A percentile compares a stretch with the other conserved stretches of the same genome.
Conservation (phyloP, 225 moss, liverwort and hornwort genomes). For the Pleurozium schreberi region DNA sequence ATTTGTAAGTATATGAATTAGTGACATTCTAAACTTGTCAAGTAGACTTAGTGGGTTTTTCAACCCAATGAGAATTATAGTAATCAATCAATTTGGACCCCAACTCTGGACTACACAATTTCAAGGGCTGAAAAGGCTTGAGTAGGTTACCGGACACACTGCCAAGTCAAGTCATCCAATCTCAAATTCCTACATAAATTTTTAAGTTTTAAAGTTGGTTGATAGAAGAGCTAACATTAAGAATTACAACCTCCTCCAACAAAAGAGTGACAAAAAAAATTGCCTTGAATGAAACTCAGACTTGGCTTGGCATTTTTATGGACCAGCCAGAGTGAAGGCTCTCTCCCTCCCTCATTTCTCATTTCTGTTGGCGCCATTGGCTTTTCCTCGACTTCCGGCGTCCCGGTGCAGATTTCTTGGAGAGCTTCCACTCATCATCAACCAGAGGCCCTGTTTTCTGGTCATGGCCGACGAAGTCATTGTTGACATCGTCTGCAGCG, state of each 20-base stretch:
- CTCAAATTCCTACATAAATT: background rate
- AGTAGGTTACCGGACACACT: background rate
- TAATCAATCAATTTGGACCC: background rate
- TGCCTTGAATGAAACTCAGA: background rate
- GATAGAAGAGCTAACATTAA: background rate
- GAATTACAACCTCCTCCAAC: background rate
- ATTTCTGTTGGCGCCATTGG: conserved; percentile 23
- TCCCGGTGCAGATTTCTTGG: conserved; percentile 15
- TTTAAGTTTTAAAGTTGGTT: background rate
- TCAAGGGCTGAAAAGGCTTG: background rate
- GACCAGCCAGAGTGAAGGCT: background rate
- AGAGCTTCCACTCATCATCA: conserved; percentile 10
- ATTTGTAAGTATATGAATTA: background rate
- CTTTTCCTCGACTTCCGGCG: conserved; percentile 31
- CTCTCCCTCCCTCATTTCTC: conserved; percentile 7
- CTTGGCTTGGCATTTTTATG: background rate
- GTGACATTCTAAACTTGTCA: background rate
- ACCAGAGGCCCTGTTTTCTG: background rate
- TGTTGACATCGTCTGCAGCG: background rate
- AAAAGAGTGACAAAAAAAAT: background rate
- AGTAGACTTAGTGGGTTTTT: background rate
- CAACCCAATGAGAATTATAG: background rate
- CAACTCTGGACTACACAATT: background rate
- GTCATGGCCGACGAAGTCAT: background rate
- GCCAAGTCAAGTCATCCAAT: background rate